phyloP scores from a whole-genome alignment of 2,329 filamentous ascomycete species.

The Trichoderma polysporum region DNA sequence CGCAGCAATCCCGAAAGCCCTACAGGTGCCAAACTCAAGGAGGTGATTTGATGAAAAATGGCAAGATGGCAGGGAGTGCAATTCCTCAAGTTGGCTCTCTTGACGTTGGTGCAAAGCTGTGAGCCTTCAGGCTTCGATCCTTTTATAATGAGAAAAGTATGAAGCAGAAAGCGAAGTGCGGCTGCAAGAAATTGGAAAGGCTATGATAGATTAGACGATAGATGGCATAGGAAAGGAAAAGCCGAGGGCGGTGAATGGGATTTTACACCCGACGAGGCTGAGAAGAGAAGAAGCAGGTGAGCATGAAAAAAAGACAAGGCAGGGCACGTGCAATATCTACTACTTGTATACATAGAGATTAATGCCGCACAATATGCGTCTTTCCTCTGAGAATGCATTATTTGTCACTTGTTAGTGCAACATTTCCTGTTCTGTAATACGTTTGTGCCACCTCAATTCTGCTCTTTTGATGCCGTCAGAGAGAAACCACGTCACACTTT shows the following conservation, averaged over 20 bases:
- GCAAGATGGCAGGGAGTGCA: not conserved
- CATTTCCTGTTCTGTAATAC: not conserved
- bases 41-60: not conserved
- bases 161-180: not conserved
- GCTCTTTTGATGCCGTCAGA: too few relatives aligned
- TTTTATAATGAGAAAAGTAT: not conserved
- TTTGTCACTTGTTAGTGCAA: not conserved
- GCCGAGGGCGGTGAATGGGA: conserved; percentile 1
- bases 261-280: not conserved
- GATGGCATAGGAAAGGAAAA: not conserved
- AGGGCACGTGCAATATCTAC: conserved; percentile 6
- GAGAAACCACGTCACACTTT: not conserved
- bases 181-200: not conserved
- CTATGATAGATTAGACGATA: not conserved
- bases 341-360: too few relatives aligned
- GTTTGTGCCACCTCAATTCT: not conserved
- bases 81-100: not conserved
- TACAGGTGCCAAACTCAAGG: not conserved
- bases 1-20: not conserved
- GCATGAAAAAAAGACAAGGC: not conserved
- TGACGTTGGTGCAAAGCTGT: too few relatives aligned
- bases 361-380: too few relatives aligned
- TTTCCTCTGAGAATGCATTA: not conserved
- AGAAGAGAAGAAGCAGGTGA: not conserved
- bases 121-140: not conserved